Evolutionary conservation across 208 protist species (phyloP).

Genomic region (Trypanosomatidae sp.): DNA sequence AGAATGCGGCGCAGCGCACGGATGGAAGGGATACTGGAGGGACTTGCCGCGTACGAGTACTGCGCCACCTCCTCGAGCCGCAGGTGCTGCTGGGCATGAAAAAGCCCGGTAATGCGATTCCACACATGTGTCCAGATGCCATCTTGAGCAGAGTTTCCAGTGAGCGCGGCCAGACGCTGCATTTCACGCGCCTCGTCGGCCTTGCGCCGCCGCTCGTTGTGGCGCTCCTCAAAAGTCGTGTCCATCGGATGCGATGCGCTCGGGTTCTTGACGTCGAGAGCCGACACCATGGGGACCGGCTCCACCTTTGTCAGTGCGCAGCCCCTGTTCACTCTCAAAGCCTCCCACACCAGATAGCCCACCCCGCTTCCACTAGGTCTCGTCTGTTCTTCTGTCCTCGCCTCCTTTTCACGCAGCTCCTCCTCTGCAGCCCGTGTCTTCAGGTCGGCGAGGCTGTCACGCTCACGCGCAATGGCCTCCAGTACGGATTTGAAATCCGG

Average conservation of each 20-base stretch:
- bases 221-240: constrained; percentile 52
- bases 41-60: constrained; percentile 80
- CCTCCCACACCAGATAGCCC: constrained; percentile 17
- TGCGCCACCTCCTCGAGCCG: constrained; percentile 46
- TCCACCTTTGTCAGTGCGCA: neutral
- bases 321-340: constrained; percentile 14
- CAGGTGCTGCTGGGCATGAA: constrained; percentile 17
- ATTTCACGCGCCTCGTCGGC: constrained; percentile 42
- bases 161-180: constrained; percentile 27
- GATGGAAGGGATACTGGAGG: constrained; percentile 65
- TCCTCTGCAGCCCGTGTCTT: constrained; percentile 3
- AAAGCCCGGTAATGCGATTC: constrained; percentile 66
- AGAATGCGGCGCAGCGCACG: constrained; percentile 70
- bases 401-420: neutral
- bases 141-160: neutral
- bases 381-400: neutral
- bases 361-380: neutral
- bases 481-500: constrained; percentile 68
- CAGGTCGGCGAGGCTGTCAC: constrained; percentile 26
- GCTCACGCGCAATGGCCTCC: constrained; percentile 48
- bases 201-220: constrained; percentile 23
- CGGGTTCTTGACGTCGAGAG: constrained; percentile 12
- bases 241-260: constrained; percentile 69
- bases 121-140: constrained; percentile 2
- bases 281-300: constrained; percentile 3